Evolutionary conservation across 2,329 filamentous ascomycete species (phyloP).

Genomic region (Cytospora piceicola): DNA sequence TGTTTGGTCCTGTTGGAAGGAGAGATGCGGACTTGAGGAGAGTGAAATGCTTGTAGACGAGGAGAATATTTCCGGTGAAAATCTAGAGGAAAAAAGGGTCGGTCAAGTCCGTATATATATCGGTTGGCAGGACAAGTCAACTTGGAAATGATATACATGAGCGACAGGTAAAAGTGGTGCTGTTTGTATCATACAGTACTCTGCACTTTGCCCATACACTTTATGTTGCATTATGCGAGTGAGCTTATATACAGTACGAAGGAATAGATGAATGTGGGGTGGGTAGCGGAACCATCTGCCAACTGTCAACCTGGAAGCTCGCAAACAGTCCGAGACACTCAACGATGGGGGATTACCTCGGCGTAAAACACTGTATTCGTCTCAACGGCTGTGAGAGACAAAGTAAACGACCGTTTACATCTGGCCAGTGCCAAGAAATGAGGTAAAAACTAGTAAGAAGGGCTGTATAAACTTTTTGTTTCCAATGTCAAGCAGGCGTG

Average conservation of each 20-base stretch:
- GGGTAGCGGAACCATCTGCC: slow-evolving; percentile 11
- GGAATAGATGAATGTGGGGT: slow-evolving; percentile 9
- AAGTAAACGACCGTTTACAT: neutral
- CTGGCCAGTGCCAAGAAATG: neutral
- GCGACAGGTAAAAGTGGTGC: slow-evolving; percentile 15
- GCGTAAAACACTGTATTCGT: neutral
- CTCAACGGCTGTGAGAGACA: neutral
- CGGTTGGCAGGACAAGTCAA: neutral
- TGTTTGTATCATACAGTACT: slow-evolving; percentile 25
- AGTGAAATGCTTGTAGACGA: neutral
- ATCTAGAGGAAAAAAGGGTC: neutral
- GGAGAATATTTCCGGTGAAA: no score
- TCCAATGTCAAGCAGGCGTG: neutral
- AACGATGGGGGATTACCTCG: neutral
- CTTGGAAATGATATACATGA: neutral
- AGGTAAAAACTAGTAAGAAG: neutral
- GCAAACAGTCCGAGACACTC: neutral
- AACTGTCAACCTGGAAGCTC: slow-evolving; percentile 8
- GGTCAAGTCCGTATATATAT: neutral
- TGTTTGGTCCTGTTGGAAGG: neutral
- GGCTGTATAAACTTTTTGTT: neutral
- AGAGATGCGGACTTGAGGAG: neutral
- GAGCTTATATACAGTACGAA: slow-evolving; percentile 5
- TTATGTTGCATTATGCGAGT: neutral
- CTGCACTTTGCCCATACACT: slow-evolving; percentile 7